Base-by-base conservation (phyloP, 2,329 filamentous ascomycete genomes). In the Epichloe amarillans region DNA sequence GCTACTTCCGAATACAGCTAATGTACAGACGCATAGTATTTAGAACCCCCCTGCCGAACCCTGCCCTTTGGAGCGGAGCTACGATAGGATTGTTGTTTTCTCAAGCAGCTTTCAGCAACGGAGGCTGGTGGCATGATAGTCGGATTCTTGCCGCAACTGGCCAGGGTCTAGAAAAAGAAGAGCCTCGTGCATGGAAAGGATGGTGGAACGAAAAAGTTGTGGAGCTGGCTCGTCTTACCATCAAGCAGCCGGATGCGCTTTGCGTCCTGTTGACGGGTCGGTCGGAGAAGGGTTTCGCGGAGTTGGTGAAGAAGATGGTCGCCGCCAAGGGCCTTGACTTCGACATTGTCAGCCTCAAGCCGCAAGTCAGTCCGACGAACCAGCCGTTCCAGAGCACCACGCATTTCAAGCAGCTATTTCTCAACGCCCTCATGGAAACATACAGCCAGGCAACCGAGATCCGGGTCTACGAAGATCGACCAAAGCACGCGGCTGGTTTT, bases 141-240 rank as follows among this genome's bases (percentile, higher is more conserved):
- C 81, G 80, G 55, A 90, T 98, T 55, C 80, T 98, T 23, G 81
- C 84, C 11, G 83, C 90, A 2, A 95, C 89, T 1, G 93, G 93
- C 49, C 78, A 88, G 52, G 93, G 93, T 15, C 65, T 84, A 5
- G 87, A 88, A 48, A 79, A 79, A 52, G 93, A 97, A 68, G 90
- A 97, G 65, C 72, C 77, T 41, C 81, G 82, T 23, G 90, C 79
- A 10, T 98, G 91, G 91, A 73, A 86, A 52, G 89, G 89, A 37
- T 96, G 88, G 86, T 98, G 93, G 93, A 97, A 97, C 62, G 91
- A 97, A 63, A 82, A 85, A 59, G 83, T 98, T 53, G 83, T 81
- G 50, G 79, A 89, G 59, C 77, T 97, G 33, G 88, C 94, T 40
- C 75, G 78, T 60, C 72, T 96, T 51, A 90, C 84, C 64, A 86